These are phyloP conservation scores for Colletotrichum trifolii DNA, from an alignment of 2,329 filamentous ascomycete species.

Conservation along the genomic window DNA sequence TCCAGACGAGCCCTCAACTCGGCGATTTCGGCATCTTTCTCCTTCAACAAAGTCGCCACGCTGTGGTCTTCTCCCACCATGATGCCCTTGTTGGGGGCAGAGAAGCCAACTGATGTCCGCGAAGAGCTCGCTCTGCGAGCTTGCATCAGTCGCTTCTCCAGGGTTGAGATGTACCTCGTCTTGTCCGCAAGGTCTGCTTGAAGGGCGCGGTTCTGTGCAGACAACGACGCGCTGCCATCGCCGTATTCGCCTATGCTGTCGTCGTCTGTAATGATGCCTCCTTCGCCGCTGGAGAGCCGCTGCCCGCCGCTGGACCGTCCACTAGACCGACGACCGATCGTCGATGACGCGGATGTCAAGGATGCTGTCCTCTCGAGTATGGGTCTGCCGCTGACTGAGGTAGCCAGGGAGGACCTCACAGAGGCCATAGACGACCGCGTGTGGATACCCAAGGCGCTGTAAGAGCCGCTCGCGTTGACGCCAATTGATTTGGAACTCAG, in stretches of 20 bases:
- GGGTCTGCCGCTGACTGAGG: constrained; percentile 65
- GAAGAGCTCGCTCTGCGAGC: constrained; percentile 91
- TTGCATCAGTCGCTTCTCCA: constrained; percentile 92
- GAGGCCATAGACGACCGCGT: constrained; percentile 63
- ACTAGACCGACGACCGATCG: constrained; percentile 65
- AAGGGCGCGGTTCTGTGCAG: constrained; percentile 89
- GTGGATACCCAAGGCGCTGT: constrained; percentile 71
- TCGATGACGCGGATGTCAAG: constrained; percentile 71
- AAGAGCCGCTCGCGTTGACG: constrained; percentile 83
- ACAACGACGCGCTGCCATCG: constrained; percentile 84
- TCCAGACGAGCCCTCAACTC: constrained; percentile 90
- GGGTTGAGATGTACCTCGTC: constrained; percentile 92
- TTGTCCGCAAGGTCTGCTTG: constrained; percentile 97
- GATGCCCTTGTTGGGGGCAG: constrained; percentile 68
- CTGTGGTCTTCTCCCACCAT: constrained; percentile 84
- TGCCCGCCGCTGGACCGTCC: constrained; percentile 58
- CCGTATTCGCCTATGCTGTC: constrained; percentile 84
- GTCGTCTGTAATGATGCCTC: constrained; percentile 66
- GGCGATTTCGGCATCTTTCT: constrained; percentile 93
- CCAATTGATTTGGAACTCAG: constrained; percentile 95
- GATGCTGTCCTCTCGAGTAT: constrained; percentile 74
- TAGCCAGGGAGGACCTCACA: constrained; percentile 75
- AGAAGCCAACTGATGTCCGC: constrained; percentile 81
- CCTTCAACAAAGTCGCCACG: constrained; percentile 76
- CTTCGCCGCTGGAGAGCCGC: constrained; percentile 55